These are phyloP conservation scores for Tulasnella sp. DNA, from an alignment of 768 basidiomycete genomes.

Conservation along the genomic window DNA sequence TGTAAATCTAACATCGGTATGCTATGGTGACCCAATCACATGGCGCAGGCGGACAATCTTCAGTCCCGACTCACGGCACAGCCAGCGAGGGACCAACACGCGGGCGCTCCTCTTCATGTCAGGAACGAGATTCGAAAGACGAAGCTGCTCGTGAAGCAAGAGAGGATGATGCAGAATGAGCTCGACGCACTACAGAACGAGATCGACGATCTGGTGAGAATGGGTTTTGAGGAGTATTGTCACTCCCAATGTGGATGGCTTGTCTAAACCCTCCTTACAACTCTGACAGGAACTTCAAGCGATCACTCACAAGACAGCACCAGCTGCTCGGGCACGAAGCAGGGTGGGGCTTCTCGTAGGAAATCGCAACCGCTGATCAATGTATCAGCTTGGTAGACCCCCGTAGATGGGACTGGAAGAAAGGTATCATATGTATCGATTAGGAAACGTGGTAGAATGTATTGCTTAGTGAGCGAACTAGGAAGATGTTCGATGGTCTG, in stretches of 20 bases:
- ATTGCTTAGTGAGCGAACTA: too few relatives aligned
- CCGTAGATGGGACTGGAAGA: too few relatives aligned
- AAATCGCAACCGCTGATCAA: too few relatives aligned
- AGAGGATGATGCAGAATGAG: constrained; percentile 13
- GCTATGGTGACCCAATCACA: not conserved
- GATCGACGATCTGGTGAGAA: constrained; percentile 9
- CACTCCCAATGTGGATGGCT: too few relatives aligned
- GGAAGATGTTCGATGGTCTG: too few relatives aligned
- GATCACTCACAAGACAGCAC: not conserved
- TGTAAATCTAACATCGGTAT: not conserved
- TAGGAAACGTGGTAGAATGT: too few relatives aligned
- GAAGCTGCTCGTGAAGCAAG: constrained; percentile 16
- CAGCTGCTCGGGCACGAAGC: not conserved
- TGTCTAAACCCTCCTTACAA: too few relatives aligned
- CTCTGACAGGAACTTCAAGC: too few relatives aligned
- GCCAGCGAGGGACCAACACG: not conserved
- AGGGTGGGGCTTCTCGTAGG: not conserved
- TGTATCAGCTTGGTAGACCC: too few relatives aligned
- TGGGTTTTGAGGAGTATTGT: too few relatives aligned
- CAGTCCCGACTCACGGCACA: constrained; percentile 1
- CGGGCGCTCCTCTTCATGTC: constrained; percentile 13
- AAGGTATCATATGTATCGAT: too few relatives aligned
- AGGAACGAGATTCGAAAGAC: constrained; percentile 16
- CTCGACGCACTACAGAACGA: constrained; percentile 7
- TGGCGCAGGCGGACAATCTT: not conserved